Base-by-base conservation (phyloP, 352 stramenopile genomes). In the Saprolegnia diclina region DNA sequence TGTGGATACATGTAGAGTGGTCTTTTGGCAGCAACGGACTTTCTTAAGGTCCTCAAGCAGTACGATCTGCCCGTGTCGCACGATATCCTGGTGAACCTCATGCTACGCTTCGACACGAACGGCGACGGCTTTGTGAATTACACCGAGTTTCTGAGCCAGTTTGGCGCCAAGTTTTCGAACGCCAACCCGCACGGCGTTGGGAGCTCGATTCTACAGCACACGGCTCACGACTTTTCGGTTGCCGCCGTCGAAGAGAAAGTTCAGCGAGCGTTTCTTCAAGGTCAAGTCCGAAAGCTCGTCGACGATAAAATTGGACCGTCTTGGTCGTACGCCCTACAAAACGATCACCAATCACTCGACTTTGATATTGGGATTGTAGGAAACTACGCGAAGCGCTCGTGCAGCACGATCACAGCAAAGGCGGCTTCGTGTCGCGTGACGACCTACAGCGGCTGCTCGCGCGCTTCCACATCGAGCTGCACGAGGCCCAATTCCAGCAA, bases 141-240 rank as follows among this genome's bases (percentile, higher is more conserved):
- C 64, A 78, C 75, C 63, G 78, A 84, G 19, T 91, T 91, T 46
- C 73, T 91, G 1, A 69, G 78, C 4, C 74, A 83, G 18, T 91
- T 88, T 68, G 79, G 83, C 48, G 77, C 67, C 16, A 77, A 74
- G 19, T 91, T 91, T 57, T 80, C 85, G 64, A 80, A 86, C 55
- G 77, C 73, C 22, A 83, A 91, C 59, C 78, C 81, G 18, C 87
- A 90, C 56, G 84, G 75, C 18, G 83, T 90, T 6, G 73, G 81
- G 32, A 85, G 81, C 56, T 89, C 83, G 59, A 76, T 91, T 21
- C 40, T 69, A 13, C 63, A 69, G 24, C 63, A 69, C 48, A 69
- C 63, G 26, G 63, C 63, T 19, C 63, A 69, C 37, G 63, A 69
- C 37, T 69, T 63, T 37, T 61, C 42, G 32, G 63, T 69, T 7